Base-by-base conservation (phyloP, 2,329 filamentous ascomycete genomes). In the Zasmidium cellare region DNA sequence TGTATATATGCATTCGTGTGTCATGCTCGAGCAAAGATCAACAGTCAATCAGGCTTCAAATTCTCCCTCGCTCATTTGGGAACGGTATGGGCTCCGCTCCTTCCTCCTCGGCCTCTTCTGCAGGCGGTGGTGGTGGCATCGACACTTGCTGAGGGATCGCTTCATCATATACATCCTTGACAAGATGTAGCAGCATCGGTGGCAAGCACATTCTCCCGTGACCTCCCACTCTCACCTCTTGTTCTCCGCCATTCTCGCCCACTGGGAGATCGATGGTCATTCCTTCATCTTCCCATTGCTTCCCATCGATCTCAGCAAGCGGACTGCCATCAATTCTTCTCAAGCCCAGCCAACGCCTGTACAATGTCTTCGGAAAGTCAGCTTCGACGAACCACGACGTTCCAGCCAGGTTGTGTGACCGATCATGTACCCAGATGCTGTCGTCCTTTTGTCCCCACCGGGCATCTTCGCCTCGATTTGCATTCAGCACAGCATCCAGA, bases 361-460 rank as follows among this genome's bases (percentile, higher is more conserved):
- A 97, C 69, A 97, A 69, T 63, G 91, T 91, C 2, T 87, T 84
- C 6, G 90, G 87, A 70, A 96, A 96, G 1, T 87, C 86, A 0
- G 89, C 88, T 65, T 92, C 90, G 75, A 96, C 97, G 75, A 94
- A 97, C 92, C 92, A 97, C 19, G 87, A 91, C 69, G 91, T 86
- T 1, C 92, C 92, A 54, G 83, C 81, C 71, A 97, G 88, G 74
- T 97, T 96, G 74, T 94, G 91, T 76, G 97, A 92, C 18, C 91
- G 82, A 65, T 94, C 90, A 38, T 76, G 75, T 58, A 79, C 78
- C 59, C 79, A 80, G 9, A 75, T 72, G 2, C 66, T 71, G 63
- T 79, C 77, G 5, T 63, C 67, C 45, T 74, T 71, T 58, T 78
- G 74, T 1, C 72, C 75, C 78, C 77, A 80, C 9, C 74, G 72